These are phyloP conservation scores for Candida sonorensis DNA, from an alignment of 805 yeast genomes.

Conservation along the genomic window DNA sequence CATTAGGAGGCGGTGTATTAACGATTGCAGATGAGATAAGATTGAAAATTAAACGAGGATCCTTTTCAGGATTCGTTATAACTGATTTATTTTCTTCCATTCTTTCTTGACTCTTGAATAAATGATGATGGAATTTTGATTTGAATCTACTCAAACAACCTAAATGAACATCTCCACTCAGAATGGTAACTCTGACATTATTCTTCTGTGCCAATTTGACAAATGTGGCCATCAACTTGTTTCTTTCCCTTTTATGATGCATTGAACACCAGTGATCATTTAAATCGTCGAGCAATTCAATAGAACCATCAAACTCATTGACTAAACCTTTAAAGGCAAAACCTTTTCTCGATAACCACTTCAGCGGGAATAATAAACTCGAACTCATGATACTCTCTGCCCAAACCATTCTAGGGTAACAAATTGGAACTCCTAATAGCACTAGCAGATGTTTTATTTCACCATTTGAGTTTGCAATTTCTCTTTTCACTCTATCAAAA, in stretches of 20 bases:
- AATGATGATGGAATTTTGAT: conserved; percentile 43
- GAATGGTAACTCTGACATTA: conserved; percentile 72
- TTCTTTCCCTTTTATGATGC: conserved; percentile 82
- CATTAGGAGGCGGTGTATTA: conserved; percentile 89
- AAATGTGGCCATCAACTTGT: conserved; percentile 52
- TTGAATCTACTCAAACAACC: conserved; percentile 77
- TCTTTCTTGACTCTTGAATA: conserved; percentile 26
- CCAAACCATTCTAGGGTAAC: conserved; percentile 92
- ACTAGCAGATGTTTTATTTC: conserved; percentile 71
- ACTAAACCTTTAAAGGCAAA: conserved; percentile 65
- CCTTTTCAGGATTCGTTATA: conserved; percentile 49
- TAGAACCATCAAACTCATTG: conserved; percentile 87
- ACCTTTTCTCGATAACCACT: conserved; percentile 54
- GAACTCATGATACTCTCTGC: conserved; percentile 70
- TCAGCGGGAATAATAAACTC: conserved; percentile 53
- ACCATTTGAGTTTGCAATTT: conserved; percentile 41
- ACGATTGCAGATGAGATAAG: conserved; percentile 86
- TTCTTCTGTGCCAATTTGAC: conserved; percentile 57
- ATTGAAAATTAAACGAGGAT: conserved; percentile 73
- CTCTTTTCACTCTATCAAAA: conserved; percentile 54
- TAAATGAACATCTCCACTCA: conserved; percentile 92
- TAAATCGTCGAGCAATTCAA: conserved; percentile 87
- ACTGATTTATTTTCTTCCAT: conserved; percentile 34
- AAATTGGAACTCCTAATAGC: conserved; percentile 90
- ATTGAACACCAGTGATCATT: conserved; percentile 96